These are phyloP conservation scores for Suillus clintonianus DNA, from an alignment of 768 basidiomycete species.

Conservation along the genomic window DNA sequence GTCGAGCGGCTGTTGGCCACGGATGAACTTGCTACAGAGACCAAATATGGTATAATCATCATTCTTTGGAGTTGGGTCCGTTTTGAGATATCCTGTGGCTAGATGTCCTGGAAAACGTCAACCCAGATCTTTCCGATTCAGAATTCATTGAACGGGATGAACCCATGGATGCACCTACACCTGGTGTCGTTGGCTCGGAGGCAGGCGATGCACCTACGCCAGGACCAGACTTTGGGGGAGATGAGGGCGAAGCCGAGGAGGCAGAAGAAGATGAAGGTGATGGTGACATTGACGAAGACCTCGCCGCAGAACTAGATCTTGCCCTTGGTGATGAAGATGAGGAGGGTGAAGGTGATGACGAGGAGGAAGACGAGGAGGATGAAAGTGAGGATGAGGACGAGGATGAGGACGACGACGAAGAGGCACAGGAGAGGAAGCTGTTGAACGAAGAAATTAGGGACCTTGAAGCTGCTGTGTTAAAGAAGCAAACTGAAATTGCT, in stretches of 20 bases:
- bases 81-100: conserved; percentile 6
- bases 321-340: conserved; percentile 76
- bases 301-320: conserved; percentile 84
- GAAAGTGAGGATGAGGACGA: conserved; percentile 48
- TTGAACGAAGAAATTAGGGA: conserved; percentile 89
- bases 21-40: conserved; percentile 72
- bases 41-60: conserved; percentile 65
- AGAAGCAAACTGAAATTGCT: conserved; percentile 82
- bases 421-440: conserved; percentile 73
- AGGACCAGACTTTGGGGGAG: conserved; percentile 51
- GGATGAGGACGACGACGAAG: conserved; percentile 84
- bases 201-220: conserved; percentile 63
- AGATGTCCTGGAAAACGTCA: conserved; percentile 90
- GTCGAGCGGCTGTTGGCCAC: conserved; percentile 85
- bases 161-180: conserved; percentile 65
- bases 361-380: conserved; percentile 62
- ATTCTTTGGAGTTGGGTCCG: background rate
- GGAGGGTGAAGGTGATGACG: conserved; percentile 65
- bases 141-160: conserved; percentile 76
- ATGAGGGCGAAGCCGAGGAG: conserved; percentile 59
- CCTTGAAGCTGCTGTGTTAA: conserved; percentile 82
- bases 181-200: conserved; percentile 68
- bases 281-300: conserved; percentile 84
- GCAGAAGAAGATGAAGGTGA: conserved; percentile 65
- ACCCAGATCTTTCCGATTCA: conserved; percentile 87